phyloP scores from a whole-genome alignment of 257 asterid species.

The Solanum appendiculatum region DNA sequence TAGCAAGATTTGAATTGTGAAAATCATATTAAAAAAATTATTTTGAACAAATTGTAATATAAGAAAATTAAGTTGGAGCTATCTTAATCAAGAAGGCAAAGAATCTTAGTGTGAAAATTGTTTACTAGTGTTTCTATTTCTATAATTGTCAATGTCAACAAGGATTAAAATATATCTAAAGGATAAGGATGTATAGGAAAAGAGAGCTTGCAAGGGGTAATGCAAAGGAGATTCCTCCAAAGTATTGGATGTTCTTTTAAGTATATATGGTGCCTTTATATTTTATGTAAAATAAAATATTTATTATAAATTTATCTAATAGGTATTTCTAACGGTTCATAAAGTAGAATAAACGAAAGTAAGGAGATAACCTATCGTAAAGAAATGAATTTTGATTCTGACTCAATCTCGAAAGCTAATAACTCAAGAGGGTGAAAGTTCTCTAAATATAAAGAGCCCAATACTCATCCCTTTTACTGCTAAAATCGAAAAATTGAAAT shows the following conservation, averaged over 20 bases:
- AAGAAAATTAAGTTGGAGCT: not conserved
- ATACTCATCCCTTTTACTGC: too few species aligned
- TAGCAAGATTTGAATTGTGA: not conserved
- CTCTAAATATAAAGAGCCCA: not conserved
- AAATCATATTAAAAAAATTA: not conserved
- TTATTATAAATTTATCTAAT: not conserved
- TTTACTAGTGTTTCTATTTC: not conserved
- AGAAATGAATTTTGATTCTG: not conserved
- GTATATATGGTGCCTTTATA: not conserved
- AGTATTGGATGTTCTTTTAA: not conserved
- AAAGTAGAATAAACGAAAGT: not conserved
- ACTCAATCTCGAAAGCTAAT: not conserved
- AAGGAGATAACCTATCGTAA: not conserved
- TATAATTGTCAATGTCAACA: not conserved
- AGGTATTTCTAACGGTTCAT: not conserved
- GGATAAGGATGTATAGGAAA: not conserved
- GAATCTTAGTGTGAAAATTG: not conserved
- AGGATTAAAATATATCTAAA: not conserved
- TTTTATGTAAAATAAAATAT: not conserved
- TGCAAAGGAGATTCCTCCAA: not conserved
- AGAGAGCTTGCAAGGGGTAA: not conserved
- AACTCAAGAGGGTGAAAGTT: too few species aligned
- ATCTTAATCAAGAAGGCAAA: not conserved
- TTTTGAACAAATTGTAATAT: not conserved
- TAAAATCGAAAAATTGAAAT: too few species aligned